phyloP scores from a whole-genome alignment of 345 rosid genomes.

The Garcia nutans region DNA sequence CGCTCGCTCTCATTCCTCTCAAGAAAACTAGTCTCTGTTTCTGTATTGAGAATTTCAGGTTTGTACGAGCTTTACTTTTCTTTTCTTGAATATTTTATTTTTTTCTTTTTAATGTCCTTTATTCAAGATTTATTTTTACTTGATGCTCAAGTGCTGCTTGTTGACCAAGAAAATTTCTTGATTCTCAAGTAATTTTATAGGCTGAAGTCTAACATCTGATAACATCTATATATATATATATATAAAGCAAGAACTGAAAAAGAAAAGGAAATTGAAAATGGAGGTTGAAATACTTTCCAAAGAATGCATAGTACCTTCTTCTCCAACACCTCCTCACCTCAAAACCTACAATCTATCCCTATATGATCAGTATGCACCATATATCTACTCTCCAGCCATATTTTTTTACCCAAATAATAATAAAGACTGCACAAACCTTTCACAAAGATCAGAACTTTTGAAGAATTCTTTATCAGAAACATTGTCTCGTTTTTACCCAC shows the following conservation, averaged over 20 bases:
- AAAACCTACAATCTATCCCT: conserved; percentile 14
- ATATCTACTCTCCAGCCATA: neutral
- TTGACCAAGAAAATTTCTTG: too few species aligned
- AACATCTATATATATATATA: too few species aligned
- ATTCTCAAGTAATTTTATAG: too few species aligned
- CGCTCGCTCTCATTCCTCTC: too few species aligned
- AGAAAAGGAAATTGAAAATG: neutral
- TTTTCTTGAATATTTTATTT: too few species aligned
- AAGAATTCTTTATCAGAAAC: conserved; percentile 19
- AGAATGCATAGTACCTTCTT: conserved; percentile 4
- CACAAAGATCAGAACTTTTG: neutral
- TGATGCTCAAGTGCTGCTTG: too few species aligned
- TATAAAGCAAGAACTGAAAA: neutral
- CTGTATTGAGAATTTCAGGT: too few species aligned
- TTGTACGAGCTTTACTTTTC: too few species aligned
- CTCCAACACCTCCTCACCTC: conserved; percentile 13
- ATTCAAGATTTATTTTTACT: too few species aligned
- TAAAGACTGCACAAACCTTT: neutral
- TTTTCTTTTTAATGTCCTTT: too few species aligned
- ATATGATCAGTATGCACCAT: conserved; percentile 10
- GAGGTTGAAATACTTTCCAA: conserved; percentile 10
- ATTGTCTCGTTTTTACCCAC: conserved; percentile 7
- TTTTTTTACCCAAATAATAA: conserved; percentile 12
- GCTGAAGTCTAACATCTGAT: too few species aligned
- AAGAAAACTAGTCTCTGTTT: too few species aligned